A percentile compares a stretch with the other conserved stretches of the same genome.
Conservation (phyloP, 176 grass and related monocot genomes). For the Zoysia pacifica region DNA sequence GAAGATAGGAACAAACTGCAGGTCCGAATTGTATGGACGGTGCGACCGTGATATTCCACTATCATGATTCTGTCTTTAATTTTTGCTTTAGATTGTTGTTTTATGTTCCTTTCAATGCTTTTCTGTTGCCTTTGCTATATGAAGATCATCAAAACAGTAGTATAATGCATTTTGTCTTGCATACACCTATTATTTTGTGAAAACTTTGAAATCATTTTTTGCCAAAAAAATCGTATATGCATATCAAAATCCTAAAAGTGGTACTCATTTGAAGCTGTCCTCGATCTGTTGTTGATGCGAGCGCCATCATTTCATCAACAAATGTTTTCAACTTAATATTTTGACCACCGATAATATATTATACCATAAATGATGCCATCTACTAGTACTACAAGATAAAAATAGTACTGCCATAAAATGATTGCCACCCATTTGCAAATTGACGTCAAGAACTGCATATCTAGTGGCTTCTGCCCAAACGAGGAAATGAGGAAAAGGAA, state of each 20-base stretch:
- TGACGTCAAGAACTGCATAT: not conserved
- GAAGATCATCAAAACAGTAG: not conserved
- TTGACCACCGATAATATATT: too few relatives aligned
- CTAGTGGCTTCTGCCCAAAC: not conserved
- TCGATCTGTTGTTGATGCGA: too few relatives aligned
- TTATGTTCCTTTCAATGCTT: slow-evolving; percentile 30
- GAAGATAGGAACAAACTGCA: not conserved
- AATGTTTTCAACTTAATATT: too few relatives aligned
- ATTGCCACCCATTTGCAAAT: not conserved
- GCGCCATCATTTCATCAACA: too few relatives aligned
- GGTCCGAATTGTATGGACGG: not conserved
- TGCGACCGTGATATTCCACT: slow-evolving; percentile 19
- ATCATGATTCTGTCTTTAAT: not conserved
- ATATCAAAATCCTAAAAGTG: not conserved
- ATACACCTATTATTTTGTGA: not conserved
- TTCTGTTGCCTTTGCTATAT: slow-evolving; percentile 1
- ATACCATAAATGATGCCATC: not conserved
- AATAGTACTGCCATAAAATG: not conserved
- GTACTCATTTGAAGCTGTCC: not conserved
- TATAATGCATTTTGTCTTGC: not conserved
- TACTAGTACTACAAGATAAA: not conserved
- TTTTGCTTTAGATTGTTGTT: slow-evolving; percentile 34
- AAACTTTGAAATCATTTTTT: not conserved
- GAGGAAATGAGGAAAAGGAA: not conserved
- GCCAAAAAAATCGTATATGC: not conserved